Evolutionary conservation across 352 stramenopile species (phyloP).

Genomic region (Peronospora tabacina): DNA sequence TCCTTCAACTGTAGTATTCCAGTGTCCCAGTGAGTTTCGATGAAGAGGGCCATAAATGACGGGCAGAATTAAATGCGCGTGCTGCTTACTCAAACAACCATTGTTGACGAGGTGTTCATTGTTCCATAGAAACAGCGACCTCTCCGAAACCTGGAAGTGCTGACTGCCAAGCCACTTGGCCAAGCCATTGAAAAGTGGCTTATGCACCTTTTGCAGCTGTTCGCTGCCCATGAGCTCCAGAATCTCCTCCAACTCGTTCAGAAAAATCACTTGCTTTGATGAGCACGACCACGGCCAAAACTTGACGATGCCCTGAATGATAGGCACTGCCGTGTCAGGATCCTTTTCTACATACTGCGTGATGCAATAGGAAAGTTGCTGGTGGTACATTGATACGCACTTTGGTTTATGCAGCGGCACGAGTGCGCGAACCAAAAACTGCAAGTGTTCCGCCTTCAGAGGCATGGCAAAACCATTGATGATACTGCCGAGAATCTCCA

Average conservation of each 20-base stretch:
- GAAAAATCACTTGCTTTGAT: slow-evolving; percentile 94
- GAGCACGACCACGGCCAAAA: slow-evolving; percentile 94
- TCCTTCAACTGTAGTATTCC: slow-evolving; percentile 96
- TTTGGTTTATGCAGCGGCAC: slow-evolving; percentile 98
- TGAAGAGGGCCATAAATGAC: slow-evolving; percentile 91
- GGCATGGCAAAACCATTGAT: slow-evolving; percentile 99
- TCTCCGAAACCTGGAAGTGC: slow-evolving; percentile 96
- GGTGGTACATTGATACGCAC: slow-evolving; percentile 95
- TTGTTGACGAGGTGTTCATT: slow-evolving; percentile 97
- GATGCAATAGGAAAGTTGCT: slow-evolving; percentile 99
- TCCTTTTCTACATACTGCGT: slow-evolving; percentile 99
- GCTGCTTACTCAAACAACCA: slow-evolving; percentile 89
- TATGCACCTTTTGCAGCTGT: slow-evolving; percentile 68
- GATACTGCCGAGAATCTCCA: slow-evolving; percentile 97
- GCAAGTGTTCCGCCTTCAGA: slow-evolving; percentile 96
- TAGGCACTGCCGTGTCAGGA: slow-evolving; percentile 91
- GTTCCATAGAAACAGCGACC: slow-evolving; percentile 98
- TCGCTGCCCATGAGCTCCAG: slow-evolving; percentile 91
- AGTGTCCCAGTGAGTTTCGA: slow-evolving; percentile 88
- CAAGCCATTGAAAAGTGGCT: slow-evolving; percentile 71
- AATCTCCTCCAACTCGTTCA: slow-evolving; percentile 99
- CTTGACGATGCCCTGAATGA: slow-evolving; percentile 92
- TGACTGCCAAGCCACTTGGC: slow-evolving; percentile 89
- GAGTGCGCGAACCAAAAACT: slow-evolving; percentile 92
- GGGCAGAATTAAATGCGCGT: slow-evolving; percentile 90